These are phyloP conservation scores for Cercospora zeina DNA, from an alignment of 2,329 filamentous ascomycete genomes.

Conservation along the genomic window DNA sequence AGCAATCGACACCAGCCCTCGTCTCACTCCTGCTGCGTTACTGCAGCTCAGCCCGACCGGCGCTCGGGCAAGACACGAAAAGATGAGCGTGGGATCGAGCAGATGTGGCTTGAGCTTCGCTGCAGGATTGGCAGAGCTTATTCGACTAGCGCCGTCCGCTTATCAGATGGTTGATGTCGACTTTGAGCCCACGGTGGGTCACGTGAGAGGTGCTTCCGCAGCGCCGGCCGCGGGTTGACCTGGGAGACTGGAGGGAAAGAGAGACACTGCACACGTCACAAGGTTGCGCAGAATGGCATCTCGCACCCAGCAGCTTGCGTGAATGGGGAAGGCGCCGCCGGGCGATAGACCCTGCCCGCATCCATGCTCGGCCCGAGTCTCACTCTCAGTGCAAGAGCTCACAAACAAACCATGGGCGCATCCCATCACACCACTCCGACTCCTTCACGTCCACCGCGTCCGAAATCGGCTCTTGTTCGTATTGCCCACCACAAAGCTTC, in stretches of 20 bases:
- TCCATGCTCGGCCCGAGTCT: neutral
- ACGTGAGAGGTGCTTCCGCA: neutral
- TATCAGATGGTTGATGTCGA: slow-evolving; percentile 17
- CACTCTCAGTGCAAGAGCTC: neutral
- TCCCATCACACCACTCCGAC: neutral
- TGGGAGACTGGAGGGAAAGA: neutral
- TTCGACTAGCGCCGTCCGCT: neutral
- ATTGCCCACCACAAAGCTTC: neutral
- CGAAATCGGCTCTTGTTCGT: slow-evolving; percentile 14
- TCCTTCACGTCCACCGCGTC: slow-evolving; percentile 2
- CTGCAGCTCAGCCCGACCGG: neutral
- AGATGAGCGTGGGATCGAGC: neutral
- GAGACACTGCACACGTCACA: neutral
- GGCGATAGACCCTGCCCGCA: neutral
- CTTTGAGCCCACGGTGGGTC: neutral
- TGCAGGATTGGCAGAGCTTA: slow-evolving; percentile 16
- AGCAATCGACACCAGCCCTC: neutral
- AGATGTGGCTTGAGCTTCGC: slow-evolving; percentile 14
- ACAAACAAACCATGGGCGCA: neutral
- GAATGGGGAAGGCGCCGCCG: neutral
- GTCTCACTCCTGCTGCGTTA: neutral
- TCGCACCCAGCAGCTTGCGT: neutral
- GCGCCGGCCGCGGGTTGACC: neutral
- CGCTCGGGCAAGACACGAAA: neutral
- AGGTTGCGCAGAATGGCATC: neutral